phyloP scores from a whole-genome alignment of 768 basidiomycete species.

The Trichaptum fuscoviolaceum region DNA sequence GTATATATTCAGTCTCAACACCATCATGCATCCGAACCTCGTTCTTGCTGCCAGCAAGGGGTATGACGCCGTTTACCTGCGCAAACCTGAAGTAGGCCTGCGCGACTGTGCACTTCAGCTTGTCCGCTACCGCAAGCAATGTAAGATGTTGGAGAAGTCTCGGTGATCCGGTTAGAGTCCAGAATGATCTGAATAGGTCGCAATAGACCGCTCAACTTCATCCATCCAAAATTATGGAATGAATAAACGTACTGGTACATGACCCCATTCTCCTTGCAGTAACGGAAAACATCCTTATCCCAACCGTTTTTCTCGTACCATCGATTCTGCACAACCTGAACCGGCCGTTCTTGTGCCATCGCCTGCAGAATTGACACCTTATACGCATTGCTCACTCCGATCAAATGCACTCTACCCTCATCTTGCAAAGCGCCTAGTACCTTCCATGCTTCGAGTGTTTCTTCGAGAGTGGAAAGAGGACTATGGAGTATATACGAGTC shows the following conservation, averaged over 20 bases:
- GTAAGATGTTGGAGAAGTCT: slow-evolving; percentile 46
- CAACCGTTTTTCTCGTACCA: slow-evolving; percentile 82
- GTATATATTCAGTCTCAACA: slow-evolving; percentile 38
- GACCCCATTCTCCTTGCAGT: slow-evolving; percentile 58
- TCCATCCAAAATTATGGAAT: not conserved
- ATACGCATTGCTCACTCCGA: slow-evolving; percentile 78
- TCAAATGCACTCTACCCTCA: slow-evolving; percentile 54
- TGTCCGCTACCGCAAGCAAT: slow-evolving; percentile 38
- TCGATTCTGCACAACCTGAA: slow-evolving; percentile 77
- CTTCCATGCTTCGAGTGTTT: slow-evolving; percentile 68
- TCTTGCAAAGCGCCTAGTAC: slow-evolving; percentile 57
- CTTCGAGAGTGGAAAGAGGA: slow-evolving; percentile 50
- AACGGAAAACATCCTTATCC: slow-evolving; percentile 59
- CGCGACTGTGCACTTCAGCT: slow-evolving; percentile 49
- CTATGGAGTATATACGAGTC: slow-evolving; percentile 80
- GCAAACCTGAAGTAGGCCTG: slow-evolving; percentile 68
- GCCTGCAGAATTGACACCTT: slow-evolving; percentile 50
- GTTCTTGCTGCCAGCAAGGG: slow-evolving; percentile 70
- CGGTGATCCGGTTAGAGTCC: slow-evolving; percentile 82
- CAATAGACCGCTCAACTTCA: slow-evolving; percentile 1
- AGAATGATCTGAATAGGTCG: slow-evolving; percentile 62
- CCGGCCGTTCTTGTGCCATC: slow-evolving; percentile 47
- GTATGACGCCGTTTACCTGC: slow-evolving; percentile 59
- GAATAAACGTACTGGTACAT: slow-evolving; percentile 59
- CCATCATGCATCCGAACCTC: slow-evolving; percentile 66